Base-by-base conservation (phyloP, 306 rosid genomes). In the Ammopiptanthus mongolicus region DNA sequence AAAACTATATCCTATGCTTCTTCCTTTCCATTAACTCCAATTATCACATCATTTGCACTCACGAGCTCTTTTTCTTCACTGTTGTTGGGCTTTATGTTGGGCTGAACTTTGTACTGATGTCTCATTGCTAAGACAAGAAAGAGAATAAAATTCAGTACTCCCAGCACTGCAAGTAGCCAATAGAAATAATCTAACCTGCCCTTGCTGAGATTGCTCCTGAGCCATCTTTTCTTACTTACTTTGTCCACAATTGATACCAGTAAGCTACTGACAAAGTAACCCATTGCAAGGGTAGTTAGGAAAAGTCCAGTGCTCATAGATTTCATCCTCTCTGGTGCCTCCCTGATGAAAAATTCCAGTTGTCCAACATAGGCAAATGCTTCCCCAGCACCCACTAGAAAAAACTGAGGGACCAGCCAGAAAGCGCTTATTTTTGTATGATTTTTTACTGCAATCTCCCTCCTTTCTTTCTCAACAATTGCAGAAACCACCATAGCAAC, bases 301-400 rank as follows among this genome's bases (percentile, higher is more conserved):
- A 92, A 90, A 50, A 95, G 83, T 56, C 99, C 98, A 13, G 99
- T 95, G 81, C 98, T 95, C 97, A 92, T 87, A 11, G 97, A 95
- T 82, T 95, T 95, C 99, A 95, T 95, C 77, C 93, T 87, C 63
- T 90, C 97, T 1, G 98, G 99, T 42, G 97, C 97, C 60, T 95
- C 97, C 77, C 99, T 87, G 74, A 95, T 92, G 89, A 95, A 95
- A 81, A 95, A 95, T 53, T 92, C 98, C 3, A 95, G 87, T 37
- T 95, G 99, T 66, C 99, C 99, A 8, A 95, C 99, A n/a, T 95
- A 95, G 12, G 88, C 86, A 80, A 95, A 95, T 25, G 93, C 97
- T 80, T 95, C 97, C 59, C 99, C 98, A 0, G 99, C 92, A 23
- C 99, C 97, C 37, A 92, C 93, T 5, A 95, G 86, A 65, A 92